Base-by-base conservation (phyloP, 345 rosid genomes). In the Populus ilicifolia region DNA sequence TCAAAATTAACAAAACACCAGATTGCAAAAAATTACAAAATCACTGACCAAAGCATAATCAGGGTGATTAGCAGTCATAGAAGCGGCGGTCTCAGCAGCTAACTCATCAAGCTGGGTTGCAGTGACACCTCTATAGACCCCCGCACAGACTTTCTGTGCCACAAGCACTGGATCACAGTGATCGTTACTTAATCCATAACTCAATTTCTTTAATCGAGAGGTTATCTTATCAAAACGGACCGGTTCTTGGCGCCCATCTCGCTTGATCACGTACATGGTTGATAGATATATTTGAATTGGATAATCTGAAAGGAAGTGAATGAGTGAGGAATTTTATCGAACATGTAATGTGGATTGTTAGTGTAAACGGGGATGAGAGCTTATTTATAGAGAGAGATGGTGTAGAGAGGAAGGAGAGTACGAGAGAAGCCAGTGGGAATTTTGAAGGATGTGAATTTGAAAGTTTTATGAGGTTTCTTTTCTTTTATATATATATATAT, bases 121-220 rank as follows among this genome's bases (percentile, higher is more conserved):
- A 6, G 98, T 93, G 43, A 93, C 98, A 5, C 98, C 97, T 79
- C 90, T 91, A 77, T 93, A 96, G n/a, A 96, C 93, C 23, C 98
- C 98, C 1, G 92, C 91, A 39, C 98, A 93, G 18, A 92, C 98
- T 84, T 95, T 95, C 90, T 91, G 98, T 6, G 99, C 79, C 4
- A 95, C 97, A 43, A 92, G 92, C 50, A 95, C 97, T 0, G 98
- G 93, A 67, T 95, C 99, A 27, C 99, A 95, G 80, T 95, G 94
- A 20, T 93, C 97, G 29, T 25, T 81, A 68, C 90, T 94, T 30
- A 94, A 87, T 4, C 97, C 98, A 76, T 91, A 93, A 67, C 94
- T 91, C 21, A 94, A 87, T 75, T 91, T 94, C 92, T 91, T 90
- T 54, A 94, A 73, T 75, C 98, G 79, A 11, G 99, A 97, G 0